These are phyloP conservation scores for Pseudomonodictys pantanalensis DNA, from an alignment of 495 filamentous ascomycete species.

Conservation along the genomic window DNA sequence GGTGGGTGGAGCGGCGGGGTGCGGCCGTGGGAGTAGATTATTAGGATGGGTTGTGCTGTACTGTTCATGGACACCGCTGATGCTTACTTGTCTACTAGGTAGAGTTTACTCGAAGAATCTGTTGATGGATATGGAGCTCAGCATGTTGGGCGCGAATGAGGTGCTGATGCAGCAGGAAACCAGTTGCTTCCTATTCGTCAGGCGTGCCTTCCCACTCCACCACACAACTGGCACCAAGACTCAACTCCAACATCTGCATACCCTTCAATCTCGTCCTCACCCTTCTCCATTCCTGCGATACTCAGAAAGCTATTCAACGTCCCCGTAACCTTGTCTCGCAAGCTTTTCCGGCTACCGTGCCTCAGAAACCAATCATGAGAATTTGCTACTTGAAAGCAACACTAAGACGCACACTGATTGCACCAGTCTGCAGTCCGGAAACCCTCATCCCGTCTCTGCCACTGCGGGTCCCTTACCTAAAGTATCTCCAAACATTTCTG, in stretches of 20 bases:
- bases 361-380: no score
- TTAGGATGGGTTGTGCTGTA: conserved; percentile 2
- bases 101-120: neutral
- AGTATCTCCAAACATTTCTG: no score
- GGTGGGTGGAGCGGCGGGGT: conserved; percentile 21
- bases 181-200: neutral
- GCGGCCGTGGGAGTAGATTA: conserved; percentile 25
- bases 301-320: neutral
- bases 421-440: no score
- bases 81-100: neutral
- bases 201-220: neutral
- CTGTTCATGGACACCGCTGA: conserved; percentile 4
- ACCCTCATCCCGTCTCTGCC: no score
- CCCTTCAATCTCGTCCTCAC: neutral
- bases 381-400: no score
- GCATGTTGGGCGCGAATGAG: neutral
- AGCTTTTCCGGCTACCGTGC: neutral
- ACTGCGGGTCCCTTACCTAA: no score
- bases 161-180: neutral
- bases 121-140: neutral
- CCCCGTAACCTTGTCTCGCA: neutral
- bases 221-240: neutral
- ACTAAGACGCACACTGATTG: no score
- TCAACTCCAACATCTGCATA: neutral
- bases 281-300: neutral